Evolutionary conservation across 164 flowering plant genomes (phyloP).

Genomic region (Magnolia kwangsiensis): DNA sequence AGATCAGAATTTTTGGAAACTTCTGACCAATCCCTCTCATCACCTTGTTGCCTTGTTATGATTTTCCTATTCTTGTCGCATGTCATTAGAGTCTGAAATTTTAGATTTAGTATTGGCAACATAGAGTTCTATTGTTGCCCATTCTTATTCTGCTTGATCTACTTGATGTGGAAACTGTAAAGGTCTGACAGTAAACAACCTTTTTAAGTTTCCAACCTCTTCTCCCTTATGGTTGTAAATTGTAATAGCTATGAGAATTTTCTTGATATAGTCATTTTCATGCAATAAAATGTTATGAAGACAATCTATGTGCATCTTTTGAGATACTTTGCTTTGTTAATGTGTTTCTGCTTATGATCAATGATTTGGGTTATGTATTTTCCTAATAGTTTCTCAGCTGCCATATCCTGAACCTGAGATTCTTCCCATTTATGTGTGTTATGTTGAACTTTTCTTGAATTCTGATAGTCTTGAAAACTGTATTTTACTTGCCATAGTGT

Average conservation of each 20-base stretch:
- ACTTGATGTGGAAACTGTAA: neutral
- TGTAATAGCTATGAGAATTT: neutral
- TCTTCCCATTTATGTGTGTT: neutral
- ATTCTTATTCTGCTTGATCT: neutral
- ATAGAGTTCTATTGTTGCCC: too few relatives aligned
- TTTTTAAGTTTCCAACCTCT: neutral
- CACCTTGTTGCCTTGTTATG: too few relatives aligned
- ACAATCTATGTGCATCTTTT: too few relatives aligned
- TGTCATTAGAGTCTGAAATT: too few relatives aligned
- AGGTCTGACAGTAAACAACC: neutral
- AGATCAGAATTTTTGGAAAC: too few relatives aligned
- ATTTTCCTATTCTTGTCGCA: too few relatives aligned
- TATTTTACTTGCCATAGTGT: conserved; percentile 41
- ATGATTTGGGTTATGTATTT: neutral
- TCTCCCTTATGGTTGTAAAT: neutral
- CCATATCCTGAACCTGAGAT: neutral
- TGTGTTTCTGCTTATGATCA: neutral
- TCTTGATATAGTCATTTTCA: neutral
- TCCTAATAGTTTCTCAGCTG: neutral
- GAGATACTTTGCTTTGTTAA: too few relatives aligned
- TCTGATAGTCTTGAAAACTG: conserved; percentile 2
- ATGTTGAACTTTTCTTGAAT: conserved; percentile 1
- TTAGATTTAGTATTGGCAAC: too few relatives aligned
- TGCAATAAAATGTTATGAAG: neutral
- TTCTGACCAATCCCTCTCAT: too few relatives aligned